Evolutionary conservation across 1,284 basidiomycete genomes (phyloP), one percentile per base, ranked within the genome.

Genomic region (Austropuccinia psidii): DNA sequence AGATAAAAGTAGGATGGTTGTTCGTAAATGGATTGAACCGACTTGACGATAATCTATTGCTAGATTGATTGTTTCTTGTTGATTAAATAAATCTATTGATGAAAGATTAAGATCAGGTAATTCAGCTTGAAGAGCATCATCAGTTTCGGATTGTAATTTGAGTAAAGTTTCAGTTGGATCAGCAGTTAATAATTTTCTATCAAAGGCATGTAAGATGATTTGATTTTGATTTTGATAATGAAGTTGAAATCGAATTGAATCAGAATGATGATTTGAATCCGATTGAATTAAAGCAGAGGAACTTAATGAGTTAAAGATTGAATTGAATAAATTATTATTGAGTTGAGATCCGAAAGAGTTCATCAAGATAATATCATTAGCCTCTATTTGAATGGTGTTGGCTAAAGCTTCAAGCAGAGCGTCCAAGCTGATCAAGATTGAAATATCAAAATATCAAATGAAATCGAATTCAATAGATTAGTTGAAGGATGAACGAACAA

Each of bases 161-260:
- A 17, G 24, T 27, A 72, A 33, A 17, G 47, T 49, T 27, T 72
- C 58, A 41, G 41, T 50, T n/a, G 69, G 58, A 37, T 72, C 69
- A 9, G 45, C 58, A 15, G 69, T 52, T 19, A 72, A 58, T 35
- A 60, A 72, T 15, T 72, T 39, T 39, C 69, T 49, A 41, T 72
- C 69, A 49, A 72, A 72, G 33, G 69, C 69, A 58, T 72, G 62
- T 37, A 72, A 58, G 3, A 72, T 45, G 49, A 39, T 70, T 4
- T 33, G 49, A 55, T 60, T n/a, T 27, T 67, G 8, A 13, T 31
- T 58, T n/a, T n/a, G 41, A 45, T 11, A 45, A 19, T 9, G 9
- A 11, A 11, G 41, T 11, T 45, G 41, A 21, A 52, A 27, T n/a
- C 29, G 17, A n/a, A 33, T 9, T 19, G 47, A 13, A 15, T 15